phyloP scores from a whole-genome alignment of 148 eudicot species.

The Vaccinium corymbosum region DNA sequence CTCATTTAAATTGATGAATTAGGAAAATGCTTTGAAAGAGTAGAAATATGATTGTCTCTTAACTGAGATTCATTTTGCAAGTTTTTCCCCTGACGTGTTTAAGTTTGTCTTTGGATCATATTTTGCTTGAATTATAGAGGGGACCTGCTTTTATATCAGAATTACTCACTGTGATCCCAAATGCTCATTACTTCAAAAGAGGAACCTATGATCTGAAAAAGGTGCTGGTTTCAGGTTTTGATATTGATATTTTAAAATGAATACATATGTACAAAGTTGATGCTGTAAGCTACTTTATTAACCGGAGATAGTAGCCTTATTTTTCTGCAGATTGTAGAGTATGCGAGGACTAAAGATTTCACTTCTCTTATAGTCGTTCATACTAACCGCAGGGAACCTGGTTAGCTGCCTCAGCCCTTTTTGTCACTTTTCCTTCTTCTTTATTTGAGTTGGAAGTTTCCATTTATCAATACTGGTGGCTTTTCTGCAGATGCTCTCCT shows the following conservation, averaged over 20 bases:
- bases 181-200: constrained; percentile 76
- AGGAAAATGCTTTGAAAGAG: background rate
- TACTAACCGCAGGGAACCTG: constrained; percentile 92
- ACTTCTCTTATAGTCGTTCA: constrained; percentile 84
- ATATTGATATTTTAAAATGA: constrained; percentile 13
- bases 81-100: constrained; percentile 3
- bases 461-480: background rate
- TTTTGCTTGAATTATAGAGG: constrained; percentile 43
- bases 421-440: background rate
- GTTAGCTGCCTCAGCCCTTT: constrained; percentile 27
- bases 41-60: background rate
- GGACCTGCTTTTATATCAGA: constrained; percentile 88
- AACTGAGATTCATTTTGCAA: background rate
- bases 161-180: constrained; percentile 71
- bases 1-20: background rate
- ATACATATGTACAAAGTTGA: constrained; percentile 20
- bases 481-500: constrained; percentile 72
- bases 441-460: background rate
- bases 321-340: constrained; percentile 62
- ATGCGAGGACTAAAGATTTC: constrained; percentile 81
- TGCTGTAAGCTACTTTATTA: constrained; percentile 13
- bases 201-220: constrained; percentile 33
- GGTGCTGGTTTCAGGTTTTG: background rate
- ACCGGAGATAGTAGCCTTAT: background rate
- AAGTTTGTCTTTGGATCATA: background rate